These are phyloP conservation scores for Phytophthora foliorum DNA, from an alignment of 352 stramenopile genomes.

Conservation along the genomic window DNA sequence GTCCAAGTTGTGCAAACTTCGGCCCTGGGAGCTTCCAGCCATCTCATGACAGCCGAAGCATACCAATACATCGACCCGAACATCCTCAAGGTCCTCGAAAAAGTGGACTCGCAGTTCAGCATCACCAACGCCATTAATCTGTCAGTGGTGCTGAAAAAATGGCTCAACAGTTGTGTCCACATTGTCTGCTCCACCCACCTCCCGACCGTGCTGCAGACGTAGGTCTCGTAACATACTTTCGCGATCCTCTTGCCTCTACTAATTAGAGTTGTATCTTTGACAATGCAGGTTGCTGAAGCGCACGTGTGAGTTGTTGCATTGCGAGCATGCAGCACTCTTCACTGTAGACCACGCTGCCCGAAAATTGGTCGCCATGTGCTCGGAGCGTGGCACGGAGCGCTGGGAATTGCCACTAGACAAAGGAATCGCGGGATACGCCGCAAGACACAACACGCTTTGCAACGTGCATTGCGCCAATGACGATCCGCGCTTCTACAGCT, in stretches of 20 bases:
- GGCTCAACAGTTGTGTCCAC: slow-evolving; percentile 74
- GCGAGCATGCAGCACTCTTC: slow-evolving; percentile 76
- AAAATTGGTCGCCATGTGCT: slow-evolving; percentile 49
- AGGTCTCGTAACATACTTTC: slow-evolving; percentile 16
- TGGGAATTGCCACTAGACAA: slow-evolving; percentile 82
- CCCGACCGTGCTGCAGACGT: slow-evolving; percentile 47
- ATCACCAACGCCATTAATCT: slow-evolving; percentile 85
- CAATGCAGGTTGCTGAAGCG: slow-evolving; percentile 53
- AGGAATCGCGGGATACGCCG: slow-evolving; percentile 67
- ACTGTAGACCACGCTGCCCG: slow-evolving; percentile 55
- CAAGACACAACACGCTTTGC: slow-evolving; percentile 61
- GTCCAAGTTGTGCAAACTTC: slow-evolving; percentile 16
- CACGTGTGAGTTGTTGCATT: slow-evolving; percentile 71
- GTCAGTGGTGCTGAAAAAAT: slow-evolving; percentile 75
- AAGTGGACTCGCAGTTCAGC: slow-evolving; percentile 89
- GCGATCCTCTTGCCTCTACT: not conserved
- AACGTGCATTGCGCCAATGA: slow-evolving; percentile 78
- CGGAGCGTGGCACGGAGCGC: slow-evolving; percentile 50
- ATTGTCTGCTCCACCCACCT: slow-evolving; percentile 65
- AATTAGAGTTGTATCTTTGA: not conserved
- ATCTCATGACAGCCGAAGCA: slow-evolving; percentile 53
- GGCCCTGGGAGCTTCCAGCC: slow-evolving; percentile 13
- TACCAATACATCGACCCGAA: slow-evolving; percentile 83
- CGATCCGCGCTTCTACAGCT: slow-evolving; percentile 79
- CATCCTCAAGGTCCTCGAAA: slow-evolving; percentile 84